Evolutionary conservation across 2,329 filamentous ascomycete genomes (phyloP), one percentile per base, ranked within the genome.

Genomic region (Myrmaecium sp.): DNA sequence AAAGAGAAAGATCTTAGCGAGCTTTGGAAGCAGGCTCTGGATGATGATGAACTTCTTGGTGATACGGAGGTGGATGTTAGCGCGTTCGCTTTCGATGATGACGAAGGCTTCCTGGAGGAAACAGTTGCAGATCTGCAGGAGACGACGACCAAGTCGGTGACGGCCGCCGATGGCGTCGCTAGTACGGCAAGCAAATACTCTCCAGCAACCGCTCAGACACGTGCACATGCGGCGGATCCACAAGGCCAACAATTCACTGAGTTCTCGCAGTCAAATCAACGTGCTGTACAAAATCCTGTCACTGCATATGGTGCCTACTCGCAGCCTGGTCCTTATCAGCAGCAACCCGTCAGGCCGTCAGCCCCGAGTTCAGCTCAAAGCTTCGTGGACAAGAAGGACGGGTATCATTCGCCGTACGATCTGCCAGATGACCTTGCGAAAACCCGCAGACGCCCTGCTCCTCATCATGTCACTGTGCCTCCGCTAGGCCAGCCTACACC

Each of bases 381-480:
- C 51, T 98, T 93, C 51, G 81, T 69, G 5, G 77, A 86, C 49
- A 91, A 91, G 3, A 95, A 92, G 52, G 80, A 80, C 30, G 84
- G 86, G 5, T 98, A 98, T 47, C 67, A 76, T 25, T 95, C 86
- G 12, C 89, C 89, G 0, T 98, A 94, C 42, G 91, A 98, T 54
- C 62, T 98, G 12, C 89, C 89, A 4, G 80, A 89, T 53, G 86
- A 94, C 29, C 66, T 98, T 16, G 67, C 77, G 15, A 77, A 76
- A 38, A 71, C 62, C 14, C 76, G 42, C 62, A 72, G 48, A 74
- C 77, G 57, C 30, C 39, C 45, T 20, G 40, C 43, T 14, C 40
- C 40, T 28, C 39, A 47, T 26, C 26, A 26, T 3, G 19, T 22
- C 3, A 30, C 34, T 22, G 28, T 40, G 6, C 28, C 44, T n/a